Percentiles rank a stretch among this genome's conserved stretches.
Conservation (phyloP, 1,284 basidiomycete genomes). For the Ceratobasidium sp. region DNA sequence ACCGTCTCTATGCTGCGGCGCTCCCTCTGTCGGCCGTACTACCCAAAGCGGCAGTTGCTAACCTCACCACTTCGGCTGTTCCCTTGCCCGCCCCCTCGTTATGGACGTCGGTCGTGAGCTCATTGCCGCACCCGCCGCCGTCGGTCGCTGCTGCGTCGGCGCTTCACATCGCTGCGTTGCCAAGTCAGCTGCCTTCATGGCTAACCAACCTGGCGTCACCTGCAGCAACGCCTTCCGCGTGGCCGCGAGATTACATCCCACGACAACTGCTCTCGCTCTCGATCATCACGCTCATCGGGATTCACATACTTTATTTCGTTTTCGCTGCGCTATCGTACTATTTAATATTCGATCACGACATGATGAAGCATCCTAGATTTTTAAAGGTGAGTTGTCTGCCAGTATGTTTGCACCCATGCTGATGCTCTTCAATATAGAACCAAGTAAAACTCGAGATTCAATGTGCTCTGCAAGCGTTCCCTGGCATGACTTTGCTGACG, state of each 20-base stretch:
- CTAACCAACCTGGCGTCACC: constrained; percentile 49
- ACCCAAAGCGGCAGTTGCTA: constrained; percentile 57
- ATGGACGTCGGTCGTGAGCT: constrained; percentile 63
- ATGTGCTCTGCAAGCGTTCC: constrained; percentile 82
- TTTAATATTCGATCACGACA: constrained; percentile 94
- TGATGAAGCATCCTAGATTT: constrained; percentile 96
- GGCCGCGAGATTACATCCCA: constrained; percentile 82
- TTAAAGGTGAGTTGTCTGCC: constrained; percentile 72
- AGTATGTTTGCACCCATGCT: constrained; percentile 62
- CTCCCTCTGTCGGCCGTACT: constrained; percentile 71
- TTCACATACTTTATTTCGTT: constrained; percentile 85
- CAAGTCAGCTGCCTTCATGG: constrained; percentile 26
- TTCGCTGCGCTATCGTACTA: constrained; percentile 88
- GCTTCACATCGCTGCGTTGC: constrained; percentile 54
- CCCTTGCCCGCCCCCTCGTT: constrained; percentile 53
- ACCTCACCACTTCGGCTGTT: constrained; percentile 61
- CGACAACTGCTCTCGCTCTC: constrained; percentile 85
- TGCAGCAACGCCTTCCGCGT: constrained; percentile 68
- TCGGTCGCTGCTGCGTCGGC: constrained; percentile 20
- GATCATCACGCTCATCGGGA: constrained; percentile 83
- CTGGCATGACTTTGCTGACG: constrained; percentile 83
- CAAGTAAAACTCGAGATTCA: constrained; percentile 83
- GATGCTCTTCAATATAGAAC: constrained; percentile 58
- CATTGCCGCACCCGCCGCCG: constrained; percentile 67
- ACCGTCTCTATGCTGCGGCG: constrained; percentile 80